Base-by-base conservation (phyloP, 352 stramenopile species). In the Elongisporangium anandrum region DNA sequence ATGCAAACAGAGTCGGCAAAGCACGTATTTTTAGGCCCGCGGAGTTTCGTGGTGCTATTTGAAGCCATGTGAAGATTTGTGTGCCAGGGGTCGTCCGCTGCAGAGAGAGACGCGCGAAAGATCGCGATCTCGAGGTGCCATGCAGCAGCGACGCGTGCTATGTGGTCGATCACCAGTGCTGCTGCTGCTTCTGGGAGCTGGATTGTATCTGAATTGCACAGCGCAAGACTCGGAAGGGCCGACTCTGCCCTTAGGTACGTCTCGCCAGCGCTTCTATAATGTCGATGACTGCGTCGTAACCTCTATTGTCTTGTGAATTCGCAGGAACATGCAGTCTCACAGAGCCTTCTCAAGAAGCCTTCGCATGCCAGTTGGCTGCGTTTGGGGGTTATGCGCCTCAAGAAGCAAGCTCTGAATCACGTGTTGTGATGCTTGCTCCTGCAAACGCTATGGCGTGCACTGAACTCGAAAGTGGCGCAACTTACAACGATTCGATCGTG, bases 351-450 rank as follows among this genome's bases (percentile, higher is more conserved):
- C 56, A 51, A 3, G 48, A 60, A 15, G 22, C 50, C 13, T 66
- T 73, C 21, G 56, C 29, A 13, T 81, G 72, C 20, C 72, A 76
- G 52, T 41, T 75, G 23, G 66, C 72, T 47, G 66, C 64, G 1
- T 69, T 81, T 13, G 72, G 72, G 48, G 57, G 53, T 3, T 78
- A 76, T 45, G 5, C 77, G 3, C 52, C 53, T 10, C 23, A 56
- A 7, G 21, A 53, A n/a, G 50, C 15, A 2, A 21, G 55, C 19
- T 7, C 12, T 10, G 38, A 49, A 59, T 1, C 48, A 3, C 7
- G 61, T 3, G 55, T 47, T 49, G 50, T 77, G 8, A 19, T 54
- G n/a, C 10, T 73, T 13, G 64, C 65, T 13, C 59, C 60, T 2
- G 64, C 54, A 41, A 50, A 57, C 1, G 24, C 54, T 1, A 65